Evolutionary conservation across 2,329 filamentous ascomycete species (phyloP).

Genomic region (Fusarium nematophilum): DNA sequence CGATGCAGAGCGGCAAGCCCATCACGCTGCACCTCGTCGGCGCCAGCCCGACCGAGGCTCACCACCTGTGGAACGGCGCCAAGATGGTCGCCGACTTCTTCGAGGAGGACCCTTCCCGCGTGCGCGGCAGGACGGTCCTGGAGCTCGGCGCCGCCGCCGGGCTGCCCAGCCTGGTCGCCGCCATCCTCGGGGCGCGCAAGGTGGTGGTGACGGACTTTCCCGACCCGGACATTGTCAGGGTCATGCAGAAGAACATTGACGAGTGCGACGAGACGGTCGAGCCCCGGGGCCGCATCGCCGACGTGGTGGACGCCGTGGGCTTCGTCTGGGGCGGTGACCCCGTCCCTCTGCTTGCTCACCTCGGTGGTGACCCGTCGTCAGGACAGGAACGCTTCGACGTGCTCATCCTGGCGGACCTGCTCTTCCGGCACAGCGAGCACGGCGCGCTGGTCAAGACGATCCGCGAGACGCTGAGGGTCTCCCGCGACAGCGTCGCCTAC

Average conservation of each 20-base stretch:
- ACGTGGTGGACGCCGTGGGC: constrained; percentile 69
- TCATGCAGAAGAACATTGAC: constrained; percentile 80
- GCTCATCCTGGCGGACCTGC: constrained; percentile 85
- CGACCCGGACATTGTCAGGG: constrained; percentile 83
- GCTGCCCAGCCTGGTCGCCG: constrained; percentile 82
- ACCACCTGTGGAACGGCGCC: constrained; percentile 91
- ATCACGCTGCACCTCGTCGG: constrained; percentile 84
- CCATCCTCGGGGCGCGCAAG: constrained; percentile 74
- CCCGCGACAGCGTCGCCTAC: constrained; percentile 70
- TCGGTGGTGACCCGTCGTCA: constrained; percentile 53
- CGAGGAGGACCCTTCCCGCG: constrained; percentile 72
- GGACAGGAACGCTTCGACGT: constrained; percentile 74
- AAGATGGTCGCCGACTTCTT: constrained; percentile 83
- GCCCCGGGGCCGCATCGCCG: constrained; percentile 46
- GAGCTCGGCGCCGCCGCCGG: constrained; percentile 92
- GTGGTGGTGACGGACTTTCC: constrained; percentile 91
- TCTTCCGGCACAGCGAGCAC: constrained; percentile 94
- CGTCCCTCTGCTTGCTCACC: constrained; percentile 65
- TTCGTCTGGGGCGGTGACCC: constrained; percentile 85
- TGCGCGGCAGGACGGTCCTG: constrained; percentile 78
- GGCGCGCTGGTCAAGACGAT: constrained; percentile 80
- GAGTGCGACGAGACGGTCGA: constrained; percentile 58
- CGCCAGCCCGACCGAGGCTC: constrained; percentile 88
- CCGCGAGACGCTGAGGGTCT: constrained; percentile 70
- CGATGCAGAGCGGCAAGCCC: constrained; percentile 71